These are phyloP conservation scores for Mortierella sp. DNA, from an alignment of 371 early-diverging fungal species.

Conservation along the genomic window DNA sequence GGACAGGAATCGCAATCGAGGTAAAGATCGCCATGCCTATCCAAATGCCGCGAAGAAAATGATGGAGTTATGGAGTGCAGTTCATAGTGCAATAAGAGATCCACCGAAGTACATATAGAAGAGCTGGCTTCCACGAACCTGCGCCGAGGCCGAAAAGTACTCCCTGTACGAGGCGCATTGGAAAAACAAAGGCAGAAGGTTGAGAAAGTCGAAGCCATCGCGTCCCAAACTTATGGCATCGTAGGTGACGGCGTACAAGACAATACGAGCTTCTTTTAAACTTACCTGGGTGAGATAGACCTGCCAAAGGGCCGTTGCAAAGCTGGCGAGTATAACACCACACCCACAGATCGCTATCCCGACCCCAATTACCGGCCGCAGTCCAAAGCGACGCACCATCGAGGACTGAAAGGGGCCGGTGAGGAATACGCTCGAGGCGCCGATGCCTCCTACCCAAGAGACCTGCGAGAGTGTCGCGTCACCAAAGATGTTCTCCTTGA, in stretches of 20 bases:
- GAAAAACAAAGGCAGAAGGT: no score
- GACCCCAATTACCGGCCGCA: conserved; percentile 61
- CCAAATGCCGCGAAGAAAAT: no score
- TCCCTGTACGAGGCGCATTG: conserved; percentile 46
- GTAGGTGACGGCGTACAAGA: background rate
- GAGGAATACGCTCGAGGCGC: conserved; percentile 53
- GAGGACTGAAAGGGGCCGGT: conserved; percentile 72
- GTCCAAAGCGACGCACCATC: conserved; percentile 64
- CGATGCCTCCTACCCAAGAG: conserved; percentile 65
- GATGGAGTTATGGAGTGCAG: no score
- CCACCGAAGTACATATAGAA: no score
- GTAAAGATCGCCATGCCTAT: conserved; percentile 27
- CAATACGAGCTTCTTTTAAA: background rate
- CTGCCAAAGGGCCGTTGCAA: conserved; percentile 62
- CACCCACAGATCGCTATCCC: conserved; percentile 64
- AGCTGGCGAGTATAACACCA: conserved; percentile 66
- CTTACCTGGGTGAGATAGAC: conserved; percentile 69
- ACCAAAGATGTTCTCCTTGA: conserved; percentile 51
- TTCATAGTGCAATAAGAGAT: no score
- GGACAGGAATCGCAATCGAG: conserved; percentile 53
- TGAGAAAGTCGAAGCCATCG: no score
- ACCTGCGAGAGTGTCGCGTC: conserved; percentile 56
- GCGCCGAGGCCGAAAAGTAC: conserved; percentile 69
- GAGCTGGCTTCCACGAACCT: no score
- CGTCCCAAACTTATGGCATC: background rate